Evolutionary conservation across 139 green algal species (phyloP), one percentile per base, ranked within the genome.

Genomic region (Chlamydomonas asymmetrica): DNA sequence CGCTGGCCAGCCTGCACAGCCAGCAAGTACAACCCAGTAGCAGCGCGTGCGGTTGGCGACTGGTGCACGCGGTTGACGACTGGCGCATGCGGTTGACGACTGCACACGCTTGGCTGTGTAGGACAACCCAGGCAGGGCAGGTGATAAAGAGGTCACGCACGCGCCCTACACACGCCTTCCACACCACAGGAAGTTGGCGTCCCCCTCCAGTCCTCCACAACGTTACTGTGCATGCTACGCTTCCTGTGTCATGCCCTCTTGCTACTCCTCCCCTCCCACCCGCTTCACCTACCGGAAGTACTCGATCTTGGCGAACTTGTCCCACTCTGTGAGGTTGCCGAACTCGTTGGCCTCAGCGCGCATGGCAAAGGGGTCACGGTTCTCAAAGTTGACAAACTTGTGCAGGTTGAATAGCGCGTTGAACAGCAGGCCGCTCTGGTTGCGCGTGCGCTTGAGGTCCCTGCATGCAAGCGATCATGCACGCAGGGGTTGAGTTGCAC

Each of bases 381-480:
- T 98, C 84, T 99, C 96, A 72, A 96, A 99, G 0, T 87, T 89
- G n/a, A 99, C 88, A 80, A 99, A 99, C 85, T 99, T 99, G 88
- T 97, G 94, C 31, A 99, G 87, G 84, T 98, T 99, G 92, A 98
- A 98, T 1, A 99, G 84, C 37, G 97, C 92, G 82, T 98, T 98
- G 89, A 99, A 98, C 29, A 99, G 88, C 41, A 94, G 94, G 35
- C 88, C 91, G 1, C 90, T 88, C 75, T 97, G 89, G 38, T 76
- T 66, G 38, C 89, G 82, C 39, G 75, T 82, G 40, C 86, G 84
- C 71, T 90, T 92, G 7, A 99, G 84, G 88, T 99, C 96, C 22
- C 87, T 87, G 68, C 23, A 45, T 1, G 29, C 16, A 1, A 5
- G 52, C 23, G 18, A 63, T 32, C 23, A 20, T 27, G 48, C 16